A percentile compares a stretch with the other conserved stretches of the same genome.
Evolutionary conservation across 495 filamentous ascomycete species (phyloP).

Genomic region (Hypoxylon lenormandii): DNA sequence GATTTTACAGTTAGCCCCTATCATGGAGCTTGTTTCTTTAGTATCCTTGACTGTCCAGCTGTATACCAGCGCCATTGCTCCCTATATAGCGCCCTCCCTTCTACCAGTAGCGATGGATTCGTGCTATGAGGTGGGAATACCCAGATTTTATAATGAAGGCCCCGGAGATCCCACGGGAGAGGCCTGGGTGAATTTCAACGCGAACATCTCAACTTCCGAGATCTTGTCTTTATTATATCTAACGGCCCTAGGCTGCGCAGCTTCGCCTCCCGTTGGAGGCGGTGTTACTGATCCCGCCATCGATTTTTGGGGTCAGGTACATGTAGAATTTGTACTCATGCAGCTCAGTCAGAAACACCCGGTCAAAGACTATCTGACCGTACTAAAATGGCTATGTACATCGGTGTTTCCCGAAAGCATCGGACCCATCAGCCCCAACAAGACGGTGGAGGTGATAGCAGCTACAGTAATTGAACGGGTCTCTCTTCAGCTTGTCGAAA

Average conservation of each 20-base stretch:
- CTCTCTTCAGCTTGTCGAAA: constrained; percentile 55
- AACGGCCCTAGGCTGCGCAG: constrained; percentile 55
- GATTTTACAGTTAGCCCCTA: constrained; percentile 54
- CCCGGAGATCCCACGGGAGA: constrained; percentile 46
- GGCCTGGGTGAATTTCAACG: constrained; percentile 34
- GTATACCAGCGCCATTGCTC: constrained; percentile 56
- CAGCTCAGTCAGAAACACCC: constrained; percentile 61
- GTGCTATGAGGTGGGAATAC: constrained; percentile 51
- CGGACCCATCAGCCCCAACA: constrained; percentile 57
- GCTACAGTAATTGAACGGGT: constrained; percentile 57
- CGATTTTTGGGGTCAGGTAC: constrained; percentile 60
- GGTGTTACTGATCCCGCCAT: constrained; percentile 43
- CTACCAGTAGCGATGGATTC: constrained; percentile 57
- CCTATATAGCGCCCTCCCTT: constrained; percentile 57
- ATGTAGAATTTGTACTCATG: constrained; percentile 61
- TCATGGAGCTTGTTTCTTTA: constrained; percentile 58
- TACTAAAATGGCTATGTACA: constrained; percentile 56
- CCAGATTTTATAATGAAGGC: constrained; percentile 43
- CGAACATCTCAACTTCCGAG: constrained; percentile 55
- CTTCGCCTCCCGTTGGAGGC: constrained; percentile 36
- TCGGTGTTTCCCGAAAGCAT: constrained; percentile 59
- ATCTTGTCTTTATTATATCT: constrained; percentile 58
- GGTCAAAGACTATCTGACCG: constrained; percentile 56
- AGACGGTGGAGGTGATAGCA: constrained; percentile 50
- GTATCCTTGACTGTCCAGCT: constrained; percentile 55